Conservation (phyloP, 129 eudicot species). For the Mikania micrantha region DNA sequence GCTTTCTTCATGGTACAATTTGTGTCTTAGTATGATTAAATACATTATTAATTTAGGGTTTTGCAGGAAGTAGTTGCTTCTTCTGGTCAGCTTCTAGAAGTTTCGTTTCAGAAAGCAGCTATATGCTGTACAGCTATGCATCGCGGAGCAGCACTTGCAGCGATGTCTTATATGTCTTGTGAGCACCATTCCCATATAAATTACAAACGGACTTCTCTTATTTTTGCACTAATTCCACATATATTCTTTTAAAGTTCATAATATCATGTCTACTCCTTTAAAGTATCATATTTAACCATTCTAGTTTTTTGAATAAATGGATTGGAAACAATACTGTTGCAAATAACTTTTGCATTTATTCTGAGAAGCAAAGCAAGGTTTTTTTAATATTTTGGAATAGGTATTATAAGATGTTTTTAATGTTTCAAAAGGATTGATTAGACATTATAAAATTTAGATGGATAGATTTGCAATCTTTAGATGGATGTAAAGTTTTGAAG, state of each 20-base stretch:
- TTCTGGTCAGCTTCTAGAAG: conserved; percentile 72
- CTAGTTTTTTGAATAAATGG: neutral
- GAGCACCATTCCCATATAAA: conserved; percentile 24
- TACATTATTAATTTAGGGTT: conserved; percentile 1
- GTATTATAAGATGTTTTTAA: neutral
- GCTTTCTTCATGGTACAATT: conserved; percentile 8
- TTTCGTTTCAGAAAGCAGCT: conserved; percentile 88
- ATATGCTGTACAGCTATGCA: conserved; percentile 97
- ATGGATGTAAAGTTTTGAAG: conserved; percentile 10
- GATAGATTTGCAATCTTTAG: neutral
- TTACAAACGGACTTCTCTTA: neutral
- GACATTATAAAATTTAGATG: neutral
- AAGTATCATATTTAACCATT: neutral
- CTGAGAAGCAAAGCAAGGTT: neutral
- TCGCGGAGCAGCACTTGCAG: conserved; percentile 97
- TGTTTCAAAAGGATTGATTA: neutral
- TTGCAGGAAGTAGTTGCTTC: conserved; percentile 76
- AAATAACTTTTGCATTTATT: neutral
- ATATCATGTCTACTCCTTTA: neutral
- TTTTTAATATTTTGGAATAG: too few relatives aligned
- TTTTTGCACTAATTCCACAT: neutral
- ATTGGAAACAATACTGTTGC: neutral
- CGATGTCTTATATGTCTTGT: conserved; percentile 92
- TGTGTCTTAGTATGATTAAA: neutral
- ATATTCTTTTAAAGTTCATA: neutral